Evolutionary conservation across 176 grass and related monocot genomes (phyloP), one percentile per base, ranked within the genome.

Genomic region (Saccharum officinarum): DNA sequence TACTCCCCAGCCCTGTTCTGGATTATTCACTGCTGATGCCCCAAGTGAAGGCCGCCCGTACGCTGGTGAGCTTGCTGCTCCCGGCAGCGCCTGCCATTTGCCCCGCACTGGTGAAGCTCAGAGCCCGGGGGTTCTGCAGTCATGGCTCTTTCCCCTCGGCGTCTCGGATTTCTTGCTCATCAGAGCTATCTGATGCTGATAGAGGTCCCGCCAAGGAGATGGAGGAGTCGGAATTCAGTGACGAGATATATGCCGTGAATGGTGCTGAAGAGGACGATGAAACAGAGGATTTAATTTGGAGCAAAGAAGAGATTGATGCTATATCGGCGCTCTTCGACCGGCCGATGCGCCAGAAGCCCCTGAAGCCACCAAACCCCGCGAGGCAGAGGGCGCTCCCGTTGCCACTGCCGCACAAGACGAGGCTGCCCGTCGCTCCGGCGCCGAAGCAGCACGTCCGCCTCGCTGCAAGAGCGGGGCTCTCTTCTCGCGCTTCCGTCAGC

Each of bases 261-360:
- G 34, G n/a, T 0, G 0, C n/a, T 11, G 62, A 8, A 20, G 47
- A 15, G 17, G 62, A 77, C 8, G 79, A 69, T 1, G 34, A 26
- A 1, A 54, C 30, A 22, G 62, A 77, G 45, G 44, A 6, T 83
- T 69, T 39, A 4, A 78, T 8, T 54, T 98, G 96, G 96, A 94
- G 83, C 44, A 28, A 86, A 9, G 83, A 94, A 2, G 96, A 98
- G 36, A 72, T 95, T 7, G 96, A 94, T 41, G 93, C 96, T 25
- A 94, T 95, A 45, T 89, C 93, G 22, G 89, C 88, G 7, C 96
- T 98, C 72, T 98, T 98, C 20, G 78, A 91, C 33, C 69, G 93
- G 45, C 93, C 89, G n/a, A 91, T 93, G 76, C 80, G 41, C 31
- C 89, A 47, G 40, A 86, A 67, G 33, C 79, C 87, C 1, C 25